These are phyloP conservation scores for Aspergillus sclerotialis DNA, from an alignment of 2,329 filamentous ascomycete species.

Conservation along the genomic window DNA sequence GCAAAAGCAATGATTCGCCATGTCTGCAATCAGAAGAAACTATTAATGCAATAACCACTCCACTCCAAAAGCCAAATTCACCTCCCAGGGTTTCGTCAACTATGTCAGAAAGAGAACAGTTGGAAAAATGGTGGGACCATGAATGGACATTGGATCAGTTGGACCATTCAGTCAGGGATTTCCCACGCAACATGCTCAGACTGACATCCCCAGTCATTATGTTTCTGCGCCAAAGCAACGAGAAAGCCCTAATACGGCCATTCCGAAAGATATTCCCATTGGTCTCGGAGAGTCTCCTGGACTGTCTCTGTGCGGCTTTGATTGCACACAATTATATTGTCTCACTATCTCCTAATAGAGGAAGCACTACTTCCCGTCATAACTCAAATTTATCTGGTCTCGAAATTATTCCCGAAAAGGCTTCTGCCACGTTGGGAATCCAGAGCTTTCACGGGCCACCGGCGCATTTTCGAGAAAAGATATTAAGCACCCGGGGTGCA, in stretches of 20 bases:
- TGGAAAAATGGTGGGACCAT: slow-evolving; percentile 30
- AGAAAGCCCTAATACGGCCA: slow-evolving; percentile 25
- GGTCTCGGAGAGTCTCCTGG: slow-evolving; percentile 26
- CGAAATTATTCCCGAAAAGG: slow-evolving; percentile 27
- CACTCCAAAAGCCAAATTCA: slow-evolving; percentile 9
- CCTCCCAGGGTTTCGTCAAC: slow-evolving; percentile 14
- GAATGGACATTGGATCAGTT: slow-evolving; percentile 35
- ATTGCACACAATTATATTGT: slow-evolving; percentile 32
- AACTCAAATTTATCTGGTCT: slow-evolving; percentile 15
- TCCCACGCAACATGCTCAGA: slow-evolving; percentile 27
- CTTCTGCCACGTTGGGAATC: slow-evolving; percentile 25
- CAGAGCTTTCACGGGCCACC: slow-evolving; percentile 20
- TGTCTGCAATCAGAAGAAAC: slow-evolving; percentile 14
- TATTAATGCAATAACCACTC: slow-evolving; percentile 9
- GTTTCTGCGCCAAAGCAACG: slow-evolving; percentile 30
- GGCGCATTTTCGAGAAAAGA: slow-evolving; percentile 20
- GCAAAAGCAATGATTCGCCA: slow-evolving; percentile 11
- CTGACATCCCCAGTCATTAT: slow-evolving; percentile 34
- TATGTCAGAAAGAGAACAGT: slow-evolving; percentile 19
- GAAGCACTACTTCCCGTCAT: slow-evolving; percentile 12
- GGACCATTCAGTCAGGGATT: slow-evolving; percentile 29
- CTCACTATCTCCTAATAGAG: slow-evolving; percentile 21
- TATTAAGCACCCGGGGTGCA: slow-evolving; percentile 21
- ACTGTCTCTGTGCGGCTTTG: slow-evolving; percentile 29
- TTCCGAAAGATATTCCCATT: slow-evolving; percentile 31